A percentile compares a stretch with the other conserved stretches of the same genome.
phyloP scores from a whole-genome alignment of 768 basidiomycete genomes.

The Mycena albidolilacea region DNA sequence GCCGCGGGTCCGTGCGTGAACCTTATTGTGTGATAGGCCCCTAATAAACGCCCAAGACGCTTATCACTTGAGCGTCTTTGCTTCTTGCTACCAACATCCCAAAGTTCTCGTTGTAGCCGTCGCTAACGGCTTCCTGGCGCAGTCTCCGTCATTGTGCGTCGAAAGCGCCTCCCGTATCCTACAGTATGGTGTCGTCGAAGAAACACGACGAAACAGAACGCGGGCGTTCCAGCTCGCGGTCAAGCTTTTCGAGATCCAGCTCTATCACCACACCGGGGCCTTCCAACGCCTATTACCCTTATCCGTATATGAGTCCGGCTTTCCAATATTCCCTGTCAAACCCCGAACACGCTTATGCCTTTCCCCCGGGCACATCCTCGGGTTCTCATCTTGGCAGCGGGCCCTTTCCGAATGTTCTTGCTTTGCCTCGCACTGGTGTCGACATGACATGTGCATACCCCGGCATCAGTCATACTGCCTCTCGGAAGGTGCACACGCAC shows the following conservation, averaged over 20 bases:
- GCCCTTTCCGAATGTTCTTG: background rate
- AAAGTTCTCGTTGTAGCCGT: conserved; percentile 2
- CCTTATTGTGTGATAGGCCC: background rate
- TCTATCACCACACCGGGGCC: background rate
- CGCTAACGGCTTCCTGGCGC: conserved; percentile 5
- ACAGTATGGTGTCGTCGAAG: background rate
- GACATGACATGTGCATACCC: conserved; percentile 1
- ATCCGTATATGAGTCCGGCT: background rate
- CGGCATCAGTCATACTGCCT: background rate
- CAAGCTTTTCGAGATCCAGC: conserved; percentile 6
- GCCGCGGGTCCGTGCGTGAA: conserved; percentile 7
- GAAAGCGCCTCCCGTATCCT: conserved; percentile 2
- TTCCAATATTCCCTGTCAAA: background rate
- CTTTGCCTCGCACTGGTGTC: background rate
- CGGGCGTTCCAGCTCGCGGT: background rate
- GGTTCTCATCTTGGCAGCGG: conserved; percentile 2
- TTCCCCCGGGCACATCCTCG: background rate
- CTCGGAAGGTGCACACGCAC: background rate
- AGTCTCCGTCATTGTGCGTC: background rate
- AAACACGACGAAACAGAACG: background rate
- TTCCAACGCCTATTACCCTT: conserved; percentile 2
- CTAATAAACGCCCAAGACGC: background rate
- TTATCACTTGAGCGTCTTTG: conserved; percentile 5
- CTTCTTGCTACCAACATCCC: conserved; percentile 1
- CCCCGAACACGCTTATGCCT: background rate